Percentiles rank a stretch among this genome's conserved stretches.
phyloP scores from a whole-genome alignment of 352 stramenopile genomes.

The Phytophthora colocasiae region DNA sequence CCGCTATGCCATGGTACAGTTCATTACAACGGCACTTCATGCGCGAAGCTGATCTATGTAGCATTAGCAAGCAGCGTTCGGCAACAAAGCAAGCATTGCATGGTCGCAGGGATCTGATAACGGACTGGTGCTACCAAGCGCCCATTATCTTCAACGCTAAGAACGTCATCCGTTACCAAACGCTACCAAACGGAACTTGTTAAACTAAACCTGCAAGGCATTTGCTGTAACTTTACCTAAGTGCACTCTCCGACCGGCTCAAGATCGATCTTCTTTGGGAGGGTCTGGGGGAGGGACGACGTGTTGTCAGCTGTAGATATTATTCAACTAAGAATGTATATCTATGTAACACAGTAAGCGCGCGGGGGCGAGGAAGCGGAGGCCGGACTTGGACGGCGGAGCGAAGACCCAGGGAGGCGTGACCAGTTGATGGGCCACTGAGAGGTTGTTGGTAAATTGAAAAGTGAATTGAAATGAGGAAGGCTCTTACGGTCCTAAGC shows the following conservation, averaged over 20 bases:
- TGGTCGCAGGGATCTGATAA: conserved; percentile 10
- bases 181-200: background rate
- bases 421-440: too few relatives aligned
- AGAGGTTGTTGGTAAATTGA: too few relatives aligned
- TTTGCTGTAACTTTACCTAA: too few relatives aligned
- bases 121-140: background rate
- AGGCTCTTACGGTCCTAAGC: too few relatives aligned
- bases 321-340: background rate
- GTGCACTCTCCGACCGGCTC: too few relatives aligned
- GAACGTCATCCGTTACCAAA: conserved; percentile 22
- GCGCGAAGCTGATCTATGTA: conserved; percentile 6
- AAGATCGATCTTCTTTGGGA: too few relatives aligned
- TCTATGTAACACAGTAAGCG: too few relatives aligned
- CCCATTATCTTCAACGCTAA: conserved; percentile 1
- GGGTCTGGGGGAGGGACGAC: conserved; percentile 21
- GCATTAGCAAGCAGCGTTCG: conserved; percentile 14
- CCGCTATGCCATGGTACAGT: background rate
- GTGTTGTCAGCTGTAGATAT: background rate
- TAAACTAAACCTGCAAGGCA: too few relatives aligned
- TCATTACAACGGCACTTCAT: background rate
- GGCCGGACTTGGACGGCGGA: too few relatives aligned
- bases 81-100: conserved; percentile 3
- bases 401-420: too few relatives aligned
- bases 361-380: too few relatives aligned
- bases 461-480: too few relatives aligned